Conservation (phyloP, 1,284 basidiomycete genomes). For the Afroboletus lepidellus region DNA sequence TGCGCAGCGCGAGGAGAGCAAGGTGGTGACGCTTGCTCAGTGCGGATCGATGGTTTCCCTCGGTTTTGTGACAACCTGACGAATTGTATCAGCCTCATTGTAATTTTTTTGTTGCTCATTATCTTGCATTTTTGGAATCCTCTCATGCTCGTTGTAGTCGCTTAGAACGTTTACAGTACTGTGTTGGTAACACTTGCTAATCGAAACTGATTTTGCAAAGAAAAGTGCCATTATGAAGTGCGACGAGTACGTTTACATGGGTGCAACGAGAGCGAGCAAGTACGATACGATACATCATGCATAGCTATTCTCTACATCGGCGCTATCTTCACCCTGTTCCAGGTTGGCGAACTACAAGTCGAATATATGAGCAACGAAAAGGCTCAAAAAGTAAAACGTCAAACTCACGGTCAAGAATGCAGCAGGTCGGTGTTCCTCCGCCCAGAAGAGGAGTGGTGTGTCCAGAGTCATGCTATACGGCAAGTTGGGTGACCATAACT, state of each 20-base stretch:
- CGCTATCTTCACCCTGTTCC: slow-evolving; percentile 84
- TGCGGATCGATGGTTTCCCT: slow-evolving; percentile 32
- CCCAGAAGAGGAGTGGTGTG: slow-evolving; percentile 93
- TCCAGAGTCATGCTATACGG: slow-evolving; percentile 88
- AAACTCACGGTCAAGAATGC: slow-evolving; percentile 83
- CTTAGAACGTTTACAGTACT: not conserved
- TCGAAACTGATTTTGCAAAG: too few species aligned
- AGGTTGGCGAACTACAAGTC: slow-evolving; percentile 71
- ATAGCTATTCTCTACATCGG: slow-evolving; percentile 88
- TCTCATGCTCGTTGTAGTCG: not conserved
- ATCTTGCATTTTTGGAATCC: slow-evolving; percentile 13
- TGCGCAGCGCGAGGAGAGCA: slow-evolving; percentile 13
- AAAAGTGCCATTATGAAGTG: too few species aligned
- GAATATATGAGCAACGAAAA: slow-evolving; percentile 2
- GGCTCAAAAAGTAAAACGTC: not conserved
- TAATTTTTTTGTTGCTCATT: slow-evolving; percentile 11
- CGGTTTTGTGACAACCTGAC: slow-evolving; percentile 27
- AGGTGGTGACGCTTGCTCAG: slow-evolving; percentile 9
- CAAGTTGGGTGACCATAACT: slow-evolving; percentile 85
- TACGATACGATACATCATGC: slow-evolving; percentile 43
- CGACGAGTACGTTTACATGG: slow-evolving; percentile 22
- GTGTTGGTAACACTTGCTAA: not conserved
- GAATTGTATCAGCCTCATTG: slow-evolving; percentile 8
- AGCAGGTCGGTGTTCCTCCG: slow-evolving; percentile 88
- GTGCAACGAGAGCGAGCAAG: not conserved